A percentile compares a stretch with the other conserved stretches of the same genome.
These are phyloP conservation scores for Circinella minor DNA, from an alignment of 371 early-diverging fungal species.

Conservation along the genomic window DNA sequence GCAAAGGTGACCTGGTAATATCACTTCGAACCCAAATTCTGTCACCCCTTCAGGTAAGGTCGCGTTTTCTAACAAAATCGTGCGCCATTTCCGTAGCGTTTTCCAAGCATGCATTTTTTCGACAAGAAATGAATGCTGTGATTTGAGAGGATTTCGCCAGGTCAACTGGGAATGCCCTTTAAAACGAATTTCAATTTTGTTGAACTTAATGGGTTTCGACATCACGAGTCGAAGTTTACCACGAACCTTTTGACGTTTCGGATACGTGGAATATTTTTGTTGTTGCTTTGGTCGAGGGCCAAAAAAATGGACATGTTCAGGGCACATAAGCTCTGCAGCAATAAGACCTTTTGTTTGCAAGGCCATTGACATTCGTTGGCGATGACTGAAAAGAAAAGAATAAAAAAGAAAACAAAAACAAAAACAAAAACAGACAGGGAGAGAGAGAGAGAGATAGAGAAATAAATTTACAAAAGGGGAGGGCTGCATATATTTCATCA, in stretches of 20 bases:
- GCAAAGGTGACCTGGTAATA: conserved; percentile 35
- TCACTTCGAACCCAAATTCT: conserved; percentile 40
- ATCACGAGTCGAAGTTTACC: conserved; percentile 39
- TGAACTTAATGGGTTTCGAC: conserved; percentile 31
- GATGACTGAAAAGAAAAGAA: background rate
- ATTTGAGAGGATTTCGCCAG: conserved; percentile 35
- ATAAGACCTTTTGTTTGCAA: conserved; percentile 1
- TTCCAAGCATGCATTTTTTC: conserved; percentile 33
- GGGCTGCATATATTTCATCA: background rate
- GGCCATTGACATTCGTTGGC: background rate
- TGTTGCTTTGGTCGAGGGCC: background rate
- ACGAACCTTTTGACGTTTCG: conserved; percentile 38
- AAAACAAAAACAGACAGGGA: no score
- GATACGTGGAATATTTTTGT: conserved; percentile 23
- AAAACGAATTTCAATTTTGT: conserved; percentile 33
- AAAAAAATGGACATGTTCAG: background rate
- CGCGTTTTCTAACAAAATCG: conserved; percentile 28
- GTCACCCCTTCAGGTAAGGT: conserved; percentile 39
- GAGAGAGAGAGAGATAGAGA: no score
- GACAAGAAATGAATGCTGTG: conserved; percentile 21
- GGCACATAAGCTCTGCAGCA: background rate
- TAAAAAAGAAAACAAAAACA: no score
- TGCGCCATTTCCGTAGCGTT: conserved; percentile 31
- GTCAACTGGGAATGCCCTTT: conserved; percentile 29
- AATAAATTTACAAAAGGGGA: background rate